Percentiles rank a stretch among this genome's conserved stretches.
Evolutionary conservation across 306 rosid species (phyloP).

Genomic region (Carpinus viminea): DNA sequence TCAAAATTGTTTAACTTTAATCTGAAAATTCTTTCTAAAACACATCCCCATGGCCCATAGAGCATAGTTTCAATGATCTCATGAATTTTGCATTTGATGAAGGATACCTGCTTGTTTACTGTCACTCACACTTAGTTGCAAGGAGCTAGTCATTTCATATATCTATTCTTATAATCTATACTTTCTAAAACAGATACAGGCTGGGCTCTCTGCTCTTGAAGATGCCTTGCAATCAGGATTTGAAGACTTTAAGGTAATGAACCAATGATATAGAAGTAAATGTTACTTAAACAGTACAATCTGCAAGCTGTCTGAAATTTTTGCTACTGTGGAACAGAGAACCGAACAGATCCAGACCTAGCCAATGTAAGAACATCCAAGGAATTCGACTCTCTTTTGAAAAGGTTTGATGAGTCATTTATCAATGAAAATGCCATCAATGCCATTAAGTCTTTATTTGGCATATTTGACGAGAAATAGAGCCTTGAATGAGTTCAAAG

Average conservation of each 20-base stretch:
- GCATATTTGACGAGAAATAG: conserved; percentile 71
- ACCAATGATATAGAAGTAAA: not conserved
- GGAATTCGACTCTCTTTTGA: conserved; percentile 65
- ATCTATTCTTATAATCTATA: not conserved
- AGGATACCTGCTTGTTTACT: not conserved
- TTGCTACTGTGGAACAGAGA: conserved; percentile 59
- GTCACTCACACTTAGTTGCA: conserved; percentile 3
- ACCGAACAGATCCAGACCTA: conserved; percentile 85
- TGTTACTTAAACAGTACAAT: not conserved
- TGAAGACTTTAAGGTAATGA: conserved; percentile 93
- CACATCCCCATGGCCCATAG: not conserved
- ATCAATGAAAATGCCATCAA: conserved; percentile 96
- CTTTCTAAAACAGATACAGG: conserved; percentile 60
- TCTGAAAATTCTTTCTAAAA: not conserved
- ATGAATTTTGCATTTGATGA: conserved; percentile 14
- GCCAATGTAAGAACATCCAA: conserved; percentile 58
- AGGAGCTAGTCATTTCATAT: conserved; percentile 7
- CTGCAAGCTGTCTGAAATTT: conserved; percentile 21
- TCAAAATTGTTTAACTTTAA: not conserved
- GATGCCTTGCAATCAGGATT: conserved; percentile 83
- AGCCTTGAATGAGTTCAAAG: not conserved
- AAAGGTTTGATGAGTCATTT: conserved; percentile 83
- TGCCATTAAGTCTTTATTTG: conserved; percentile 90
- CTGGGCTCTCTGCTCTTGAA: conserved; percentile 91
- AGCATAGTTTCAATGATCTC: conserved; percentile 5